Base-by-base conservation (phyloP, 768 basidiomycete species). In the Russula ochroleuca region DNA sequence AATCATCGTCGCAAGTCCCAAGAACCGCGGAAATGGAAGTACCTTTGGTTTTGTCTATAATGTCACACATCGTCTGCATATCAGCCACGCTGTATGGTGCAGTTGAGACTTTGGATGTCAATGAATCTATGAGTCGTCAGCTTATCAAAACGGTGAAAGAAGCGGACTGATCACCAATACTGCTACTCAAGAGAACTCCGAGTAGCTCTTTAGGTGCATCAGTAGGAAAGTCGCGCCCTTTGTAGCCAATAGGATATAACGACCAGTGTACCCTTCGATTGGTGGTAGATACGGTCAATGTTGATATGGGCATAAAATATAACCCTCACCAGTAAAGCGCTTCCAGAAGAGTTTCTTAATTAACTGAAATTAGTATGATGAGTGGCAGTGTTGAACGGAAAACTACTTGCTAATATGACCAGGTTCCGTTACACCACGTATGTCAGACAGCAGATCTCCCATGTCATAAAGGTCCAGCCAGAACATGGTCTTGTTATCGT, bases 191-290 rank as follows among this genome's bases (percentile, higher is more conserved):
- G 1, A 64, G 31, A 49, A 41, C 9, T 35, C 53, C 63, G 2
- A 35, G 28, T 19, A 64, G 31, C 13, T 60, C 59, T 7, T 50
- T 15, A 7, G 15, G 43, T 28, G 63, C 63, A 15, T 28, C 11
- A 2, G n/a, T 1, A 1, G 63, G 63, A 23, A 64, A 60, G 5
- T 9, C 0, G 14, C 63, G 58, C 17, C 9, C 11, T 25, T 2
- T 6, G n/a, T 35, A 48, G 13, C 63, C 63, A 13, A 35, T 9
- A 23, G 63, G 63, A 55, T 64, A 64, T 19, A 64, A 31, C 37
- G 63, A 64, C 63, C 63, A 64, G 10, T 64, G 63, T 23, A 25
- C 37, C 63, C 63, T 64, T 54, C 15, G 3, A 28, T 38, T 15
- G 38, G 17, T 2, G 21, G 10, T 8, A 10, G 1, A 15, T 5